A percentile compares a stretch with the other conserved stretches of the same genome.
These are phyloP conservation scores for Globisporangium acanthophoron DNA, from an alignment of 352 stramenopile genomes.

Conservation along the genomic window DNA sequence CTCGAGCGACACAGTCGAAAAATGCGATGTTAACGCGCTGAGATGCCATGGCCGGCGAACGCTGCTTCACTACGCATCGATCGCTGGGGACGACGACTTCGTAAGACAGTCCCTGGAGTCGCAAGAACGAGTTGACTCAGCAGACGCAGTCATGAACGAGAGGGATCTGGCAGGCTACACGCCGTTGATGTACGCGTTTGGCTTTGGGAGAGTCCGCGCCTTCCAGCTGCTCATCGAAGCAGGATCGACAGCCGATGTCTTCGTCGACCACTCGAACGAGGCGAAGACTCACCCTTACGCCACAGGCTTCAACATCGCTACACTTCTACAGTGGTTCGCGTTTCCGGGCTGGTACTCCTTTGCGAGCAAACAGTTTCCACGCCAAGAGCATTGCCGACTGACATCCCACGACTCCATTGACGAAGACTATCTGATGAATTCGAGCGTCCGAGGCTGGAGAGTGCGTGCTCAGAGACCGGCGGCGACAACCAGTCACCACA, in stretches of 20 bases:
- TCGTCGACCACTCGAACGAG: slow-evolving; percentile 41
- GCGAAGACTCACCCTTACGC: slow-evolving; percentile 43
- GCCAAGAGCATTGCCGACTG: slow-evolving; percentile 24
- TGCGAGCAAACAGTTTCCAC: slow-evolving; percentile 16
- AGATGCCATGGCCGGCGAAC: slow-evolving; percentile 23
- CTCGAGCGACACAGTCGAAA: neutral
- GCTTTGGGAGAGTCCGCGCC: slow-evolving; percentile 30
- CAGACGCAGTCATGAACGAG: slow-evolving; percentile 19
- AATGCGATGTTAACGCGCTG: neutral
- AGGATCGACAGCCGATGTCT: slow-evolving; percentile 26
- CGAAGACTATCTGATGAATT: slow-evolving; percentile 34
- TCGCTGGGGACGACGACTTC: slow-evolving; percentile 33
- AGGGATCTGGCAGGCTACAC: slow-evolving; percentile 41
- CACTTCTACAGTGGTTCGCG: slow-evolving; percentile 43
- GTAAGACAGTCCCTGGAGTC: slow-evolving; percentile 10
- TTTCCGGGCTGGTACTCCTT: slow-evolving; percentile 59
- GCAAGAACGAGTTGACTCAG: neutral
- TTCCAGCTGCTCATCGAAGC: slow-evolving; percentile 24
- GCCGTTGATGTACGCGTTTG: slow-evolving; percentile 48
- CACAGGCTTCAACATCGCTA: slow-evolving; percentile 35
- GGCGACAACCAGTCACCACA: slow-evolving; percentile 3
- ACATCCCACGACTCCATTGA: slow-evolving; percentile 18
- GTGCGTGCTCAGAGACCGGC: neutral
- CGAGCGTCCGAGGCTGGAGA: slow-evolving; percentile 33
- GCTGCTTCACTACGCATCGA: slow-evolving; percentile 44